phyloP scores from a whole-genome alignment of 1,284 basidiomycete genomes.

The Puccinia triticina region DNA sequence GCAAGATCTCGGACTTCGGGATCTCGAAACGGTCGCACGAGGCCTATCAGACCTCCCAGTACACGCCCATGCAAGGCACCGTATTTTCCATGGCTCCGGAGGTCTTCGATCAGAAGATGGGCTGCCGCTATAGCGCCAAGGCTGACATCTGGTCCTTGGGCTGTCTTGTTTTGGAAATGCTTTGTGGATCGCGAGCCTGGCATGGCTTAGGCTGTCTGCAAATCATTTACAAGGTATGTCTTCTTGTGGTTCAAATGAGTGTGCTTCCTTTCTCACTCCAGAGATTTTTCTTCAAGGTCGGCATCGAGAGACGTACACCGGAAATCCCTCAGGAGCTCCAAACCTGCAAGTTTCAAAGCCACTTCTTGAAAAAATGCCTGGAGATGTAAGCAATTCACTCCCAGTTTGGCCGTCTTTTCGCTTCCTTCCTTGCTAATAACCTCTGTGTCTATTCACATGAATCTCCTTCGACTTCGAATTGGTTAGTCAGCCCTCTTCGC shows the following conservation, averaged over 20 bases:
- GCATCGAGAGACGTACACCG: conserved; percentile 77
- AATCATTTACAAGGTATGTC: conserved; percentile 83
- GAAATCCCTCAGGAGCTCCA: conserved; percentile 82
- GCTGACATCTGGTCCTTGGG: conserved; percentile 98
- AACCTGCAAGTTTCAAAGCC: conserved; percentile 74
- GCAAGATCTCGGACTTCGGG: conserved; percentile 98
- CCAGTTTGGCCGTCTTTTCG: not conserved
- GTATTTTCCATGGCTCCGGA: conserved; percentile 99
- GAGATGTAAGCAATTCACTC: conserved; percentile 69
- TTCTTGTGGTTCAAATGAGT: not conserved
- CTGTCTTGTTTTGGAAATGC: conserved; percentile 97
- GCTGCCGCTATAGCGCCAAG: conserved; percentile 81
- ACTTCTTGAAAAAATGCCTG: conserved; percentile 87
- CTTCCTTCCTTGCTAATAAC: not conserved
- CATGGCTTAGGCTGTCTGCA: conserved; percentile 81
- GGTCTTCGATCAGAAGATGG: conserved; percentile 77
- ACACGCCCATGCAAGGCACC: conserved; percentile 83
- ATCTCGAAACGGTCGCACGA: conserved; percentile 86
- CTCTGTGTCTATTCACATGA: not conserved
- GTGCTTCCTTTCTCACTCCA: not conserved
- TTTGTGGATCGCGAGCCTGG: conserved; percentile 93
- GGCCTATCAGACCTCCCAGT: conserved; percentile 76
- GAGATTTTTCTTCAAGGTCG: conserved; percentile 66
- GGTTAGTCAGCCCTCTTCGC: conserved; percentile 73
- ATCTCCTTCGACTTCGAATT: conserved; percentile 60